Evolutionary conservation across 176 grass and related monocot species (phyloP).

Genomic region (Avena insularis): DNA sequence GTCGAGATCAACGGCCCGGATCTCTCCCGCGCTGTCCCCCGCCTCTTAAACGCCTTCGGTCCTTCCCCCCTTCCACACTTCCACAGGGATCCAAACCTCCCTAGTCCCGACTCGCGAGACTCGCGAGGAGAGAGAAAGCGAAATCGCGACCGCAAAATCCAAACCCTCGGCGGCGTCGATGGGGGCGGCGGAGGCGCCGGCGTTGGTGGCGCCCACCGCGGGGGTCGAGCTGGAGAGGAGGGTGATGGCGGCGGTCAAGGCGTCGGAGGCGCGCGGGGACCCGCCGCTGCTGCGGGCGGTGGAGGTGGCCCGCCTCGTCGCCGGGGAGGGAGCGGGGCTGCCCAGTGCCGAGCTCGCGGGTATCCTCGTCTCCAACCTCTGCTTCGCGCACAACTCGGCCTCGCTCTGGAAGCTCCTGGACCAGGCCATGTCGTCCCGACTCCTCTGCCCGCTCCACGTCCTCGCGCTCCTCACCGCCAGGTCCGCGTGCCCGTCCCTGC

Average conservation of each 20-base stretch:
- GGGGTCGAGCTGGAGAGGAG: slow-evolving; percentile 54
- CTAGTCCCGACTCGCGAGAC: background rate
- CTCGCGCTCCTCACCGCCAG: slow-evolving; percentile 90
- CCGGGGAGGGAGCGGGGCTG: slow-evolving; percentile 51
- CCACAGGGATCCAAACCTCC: background rate
- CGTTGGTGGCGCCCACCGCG: slow-evolving; percentile 6
- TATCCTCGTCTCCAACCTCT: slow-evolving; percentile 93
- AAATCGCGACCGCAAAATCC: slow-evolving; percentile 17
- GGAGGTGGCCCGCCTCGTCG: slow-evolving; percentile 72
- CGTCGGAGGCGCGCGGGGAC: slow-evolving; percentile 84
- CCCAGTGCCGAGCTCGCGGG: slow-evolving; percentile 74
- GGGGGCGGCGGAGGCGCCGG: slow-evolving; percentile 30
- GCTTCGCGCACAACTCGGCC: slow-evolving; percentile 82
- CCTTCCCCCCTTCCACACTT: background rate
- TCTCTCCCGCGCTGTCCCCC: background rate
- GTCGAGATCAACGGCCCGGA: slow-evolving; percentile 29
- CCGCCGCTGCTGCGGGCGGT: slow-evolving; percentile 63
- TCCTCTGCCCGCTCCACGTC: slow-evolving; percentile 77
- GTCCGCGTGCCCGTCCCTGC: background rate
- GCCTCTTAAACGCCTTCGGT: background rate
- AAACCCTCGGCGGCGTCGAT: slow-evolving; percentile 53
- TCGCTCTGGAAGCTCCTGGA: slow-evolving; percentile 97
- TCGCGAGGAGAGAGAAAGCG: background rate
- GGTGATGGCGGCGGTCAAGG: slow-evolving; percentile 83
- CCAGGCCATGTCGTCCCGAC: slow-evolving; percentile 72